Evolutionary conservation across 2,329 filamentous ascomycete genomes (phyloP), one percentile per base, ranked within the genome.

Genomic region (Epichloe festucae): DNA sequence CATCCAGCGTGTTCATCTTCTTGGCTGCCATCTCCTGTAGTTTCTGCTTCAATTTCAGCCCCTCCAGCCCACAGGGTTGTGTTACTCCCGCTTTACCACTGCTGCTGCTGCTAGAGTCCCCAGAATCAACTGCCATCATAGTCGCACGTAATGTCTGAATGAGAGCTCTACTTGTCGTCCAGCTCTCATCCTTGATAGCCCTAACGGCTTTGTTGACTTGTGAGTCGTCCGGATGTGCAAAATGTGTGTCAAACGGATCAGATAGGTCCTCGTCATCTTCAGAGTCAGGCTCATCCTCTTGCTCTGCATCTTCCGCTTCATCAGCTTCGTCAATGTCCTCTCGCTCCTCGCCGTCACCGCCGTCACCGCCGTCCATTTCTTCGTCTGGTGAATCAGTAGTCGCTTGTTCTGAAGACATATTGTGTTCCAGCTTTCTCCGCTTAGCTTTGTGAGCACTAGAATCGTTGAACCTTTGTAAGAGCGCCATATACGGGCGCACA

Each of bases 201-300:
- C 72, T 69, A 7, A 84, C 60, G n/a, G 70, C 77, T 57, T 70
- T 68, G 2, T 75, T 69, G 7, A 89, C 68, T 42, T 76, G 67
- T 5, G 75, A 73, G 47, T 85, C 78, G 45, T 90, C 77, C 0
- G 82, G 80, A 42, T 74, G 74, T 36, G 81, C 79, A 63, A 94
- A 95, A 67, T 96, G 91, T 7, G 73, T 69, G 56, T 93, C 85
- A 61, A 94, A 96, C 0, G 88, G 85, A 64, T 95, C 87, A 2
- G 67, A 69, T 31, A 70, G 65, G 56, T 80, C 73, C 46, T 76
- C 73, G 14, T 77, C 73, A 43, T 78, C 76, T 47, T 74, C 72
- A 19, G 75, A 75, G 10, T 71, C 57, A n/a, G 55, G 44, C 27
- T 62, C 54, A 5, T 65, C 52, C 5, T 53, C 36, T 15, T 56